A percentile compares a stretch with the other conserved stretches of the same genome.
Evolutionary conservation across 768 basidiomycete species (phyloP).

Genomic region (Cytidiella melzeri): DNA sequence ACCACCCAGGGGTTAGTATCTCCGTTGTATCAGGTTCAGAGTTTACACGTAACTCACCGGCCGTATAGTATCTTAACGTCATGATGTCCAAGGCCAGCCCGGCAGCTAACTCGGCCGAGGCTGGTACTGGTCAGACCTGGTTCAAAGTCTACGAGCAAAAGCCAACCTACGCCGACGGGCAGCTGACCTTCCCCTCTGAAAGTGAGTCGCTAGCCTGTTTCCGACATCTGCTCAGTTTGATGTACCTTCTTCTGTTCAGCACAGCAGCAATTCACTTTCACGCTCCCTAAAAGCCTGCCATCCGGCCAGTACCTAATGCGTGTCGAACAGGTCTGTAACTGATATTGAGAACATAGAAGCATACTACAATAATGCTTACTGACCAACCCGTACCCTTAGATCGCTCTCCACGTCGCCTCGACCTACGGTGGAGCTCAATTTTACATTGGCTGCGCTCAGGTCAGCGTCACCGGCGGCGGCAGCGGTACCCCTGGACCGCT

Average conservation of each 20-base stretch:
- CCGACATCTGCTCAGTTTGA: not conserved
- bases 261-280: slow-evolving; percentile 23
- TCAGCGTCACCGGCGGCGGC: slow-evolving; percentile 29
- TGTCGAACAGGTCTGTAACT: slow-evolving; percentile 20
- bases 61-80: slow-evolving; percentile 22
- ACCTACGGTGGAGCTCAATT: slow-evolving; percentile 28
- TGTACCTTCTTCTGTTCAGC: slow-evolving; percentile 6
- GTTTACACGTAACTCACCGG: not conserved
- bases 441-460: slow-evolving; percentile 30
- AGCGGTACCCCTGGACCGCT: slow-evolving; percentile 27
- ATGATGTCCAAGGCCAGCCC: slow-evolving; percentile 27
- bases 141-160: slow-evolving; percentile 38
- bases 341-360: not conserved
- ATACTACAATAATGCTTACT: not conserved
- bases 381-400: slow-evolving; percentile 2
- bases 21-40: not conserved
- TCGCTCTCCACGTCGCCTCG: slow-evolving; percentile 23
- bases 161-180: slow-evolving; percentile 20
- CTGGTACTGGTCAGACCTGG: slow-evolving; percentile 39
- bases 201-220: slow-evolving; percentile 11
- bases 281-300: slow-evolving; percentile 25
- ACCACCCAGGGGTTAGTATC: slow-evolving; percentile 22
- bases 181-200: slow-evolving; percentile 22
- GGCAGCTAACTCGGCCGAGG: slow-evolving; percentile 24
- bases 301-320: slow-evolving; percentile 30